A percentile compares a stretch with the other conserved stretches of the same genome.
phyloP scores from a whole-genome alignment of 306 rosid genomes.

The Castanea sativa region DNA sequence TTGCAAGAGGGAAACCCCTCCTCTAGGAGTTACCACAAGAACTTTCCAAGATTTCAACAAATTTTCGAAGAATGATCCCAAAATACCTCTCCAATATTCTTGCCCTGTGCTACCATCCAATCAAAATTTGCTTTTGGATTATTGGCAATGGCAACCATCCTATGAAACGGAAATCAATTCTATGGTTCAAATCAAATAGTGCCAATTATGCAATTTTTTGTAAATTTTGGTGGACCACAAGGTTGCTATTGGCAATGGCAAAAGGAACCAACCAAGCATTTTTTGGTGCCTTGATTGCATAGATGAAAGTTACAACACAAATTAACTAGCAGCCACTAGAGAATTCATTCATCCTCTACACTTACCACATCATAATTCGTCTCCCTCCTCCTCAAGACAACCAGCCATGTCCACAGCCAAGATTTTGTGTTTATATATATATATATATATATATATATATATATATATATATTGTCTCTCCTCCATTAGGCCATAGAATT shows the following conservation, averaged over 20 bases:
- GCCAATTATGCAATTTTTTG: background rate
- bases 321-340: constrained; percentile 6
- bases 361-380: constrained; percentile 29
- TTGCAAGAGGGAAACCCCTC: background rate
- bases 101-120: background rate
- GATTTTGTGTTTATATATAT: background rate
- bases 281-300: background rate
- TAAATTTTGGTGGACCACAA: background rate
- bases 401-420: constrained; percentile 29
- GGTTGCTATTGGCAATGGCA: background rate
- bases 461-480: background rate
- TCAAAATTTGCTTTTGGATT: background rate
- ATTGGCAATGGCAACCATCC: background rate
- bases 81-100: background rate
- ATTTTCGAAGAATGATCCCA: too few relatives aligned
- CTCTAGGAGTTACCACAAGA: background rate
- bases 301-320: constrained; percentile 1
- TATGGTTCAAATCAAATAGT: background rate
- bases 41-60: background rate
- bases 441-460: too few relatives aligned
- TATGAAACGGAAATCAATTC: background rate
- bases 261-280: background rate
- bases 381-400: constrained; percentile 23
- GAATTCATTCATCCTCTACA: constrained; percentile 27
- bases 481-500: background rate